These are phyloP conservation scores for Trypanosoma mega DNA, from an alignment of 208 protist genomes.

Conservation along the genomic window DNA sequence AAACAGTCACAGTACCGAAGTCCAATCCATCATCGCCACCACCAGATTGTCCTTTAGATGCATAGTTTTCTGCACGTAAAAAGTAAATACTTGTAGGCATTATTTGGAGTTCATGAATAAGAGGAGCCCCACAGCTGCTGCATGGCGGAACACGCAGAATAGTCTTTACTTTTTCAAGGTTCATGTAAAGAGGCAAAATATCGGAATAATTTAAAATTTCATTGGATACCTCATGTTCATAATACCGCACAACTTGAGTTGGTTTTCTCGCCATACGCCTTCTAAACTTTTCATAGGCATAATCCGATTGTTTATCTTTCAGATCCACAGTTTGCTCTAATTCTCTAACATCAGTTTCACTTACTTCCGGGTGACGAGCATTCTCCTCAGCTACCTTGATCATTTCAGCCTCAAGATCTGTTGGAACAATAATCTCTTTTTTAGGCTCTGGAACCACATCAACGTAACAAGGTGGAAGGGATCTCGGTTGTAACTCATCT, in stretches of 20 bases:
- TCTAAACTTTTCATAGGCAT: slow-evolving; percentile 82
- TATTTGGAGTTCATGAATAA: slow-evolving; percentile 77
- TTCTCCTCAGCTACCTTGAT: slow-evolving; percentile 60
- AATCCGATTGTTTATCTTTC: slow-evolving; percentile 66
- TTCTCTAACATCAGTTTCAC: slow-evolving; percentile 59
- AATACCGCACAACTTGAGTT: slow-evolving; percentile 77
- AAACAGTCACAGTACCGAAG: slow-evolving; percentile 79
- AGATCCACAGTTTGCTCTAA: slow-evolving; percentile 66
- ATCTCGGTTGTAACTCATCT: slow-evolving; percentile 37
- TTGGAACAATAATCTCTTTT: slow-evolving; percentile 49
- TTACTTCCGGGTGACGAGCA: slow-evolving; percentile 28
- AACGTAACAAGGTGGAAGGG: slow-evolving; percentile 70
- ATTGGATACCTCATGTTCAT: slow-evolving; percentile 27
- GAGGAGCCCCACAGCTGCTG: slow-evolving; percentile 52
- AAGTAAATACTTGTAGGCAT: slow-evolving; percentile 82
- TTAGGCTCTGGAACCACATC: slow-evolving; percentile 69
- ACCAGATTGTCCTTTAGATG: background rate
- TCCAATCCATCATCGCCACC: slow-evolving; percentile 68
- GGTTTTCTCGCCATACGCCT: slow-evolving; percentile 55
- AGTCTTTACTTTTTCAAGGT: slow-evolving; percentile 49
- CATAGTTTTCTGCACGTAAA: slow-evolving; percentile 55
- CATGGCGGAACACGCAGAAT: slow-evolving; percentile 54
- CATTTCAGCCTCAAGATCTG: slow-evolving; percentile 60
- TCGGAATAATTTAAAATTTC: background rate
- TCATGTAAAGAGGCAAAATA: slow-evolving; percentile 72